Evolutionary conservation across 1,284 basidiomycete species (phyloP).

Genomic region (Omphalotus olearius): DNA sequence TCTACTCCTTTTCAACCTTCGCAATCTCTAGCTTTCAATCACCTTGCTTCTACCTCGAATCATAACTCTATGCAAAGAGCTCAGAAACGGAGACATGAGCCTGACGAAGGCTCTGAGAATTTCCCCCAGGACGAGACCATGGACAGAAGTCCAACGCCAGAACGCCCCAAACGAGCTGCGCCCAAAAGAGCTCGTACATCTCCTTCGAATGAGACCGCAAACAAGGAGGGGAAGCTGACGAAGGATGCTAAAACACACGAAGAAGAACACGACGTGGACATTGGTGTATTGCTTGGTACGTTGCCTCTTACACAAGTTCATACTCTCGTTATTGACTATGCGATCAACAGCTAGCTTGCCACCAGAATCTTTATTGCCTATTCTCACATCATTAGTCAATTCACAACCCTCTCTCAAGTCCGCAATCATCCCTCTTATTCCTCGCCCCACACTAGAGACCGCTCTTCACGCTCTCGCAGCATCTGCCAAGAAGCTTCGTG

Average conservation of each 20-base stretch:
- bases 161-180: conserved; percentile 59
- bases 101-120: conserved; percentile 45
- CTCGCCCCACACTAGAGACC: conserved; percentile 70
- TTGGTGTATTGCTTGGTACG: conserved; percentile 75
- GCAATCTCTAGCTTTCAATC: conserved; percentile 49
- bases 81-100: conserved; percentile 62
- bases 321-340: conserved; percentile 2
- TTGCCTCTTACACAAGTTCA: conserved; percentile 16
- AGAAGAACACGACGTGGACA: conserved; percentile 56
- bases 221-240: conserved; percentile 30
- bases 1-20: conserved; percentile 27
- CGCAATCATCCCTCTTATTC: conserved; percentile 67
- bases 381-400: conserved; percentile 62
- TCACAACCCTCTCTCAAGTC: conserved; percentile 66
- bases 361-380: conserved; percentile 64
- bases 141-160: conserved; percentile 79
- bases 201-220: conserved; percentile 29
- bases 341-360: conserved; percentile 59
- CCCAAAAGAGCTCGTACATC: conserved; percentile 62
- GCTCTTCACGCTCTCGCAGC: conserved; percentile 64
- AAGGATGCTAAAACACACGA: conserved; percentile 44
- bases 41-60: conserved; percentile 38
- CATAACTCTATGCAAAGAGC: conserved; percentile 33
- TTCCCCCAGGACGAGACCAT: conserved; percentile 57
- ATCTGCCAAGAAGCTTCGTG: conserved; percentile 67